Conservation (phyloP, 345 rosid species). For the Brassica napus region DNA sequence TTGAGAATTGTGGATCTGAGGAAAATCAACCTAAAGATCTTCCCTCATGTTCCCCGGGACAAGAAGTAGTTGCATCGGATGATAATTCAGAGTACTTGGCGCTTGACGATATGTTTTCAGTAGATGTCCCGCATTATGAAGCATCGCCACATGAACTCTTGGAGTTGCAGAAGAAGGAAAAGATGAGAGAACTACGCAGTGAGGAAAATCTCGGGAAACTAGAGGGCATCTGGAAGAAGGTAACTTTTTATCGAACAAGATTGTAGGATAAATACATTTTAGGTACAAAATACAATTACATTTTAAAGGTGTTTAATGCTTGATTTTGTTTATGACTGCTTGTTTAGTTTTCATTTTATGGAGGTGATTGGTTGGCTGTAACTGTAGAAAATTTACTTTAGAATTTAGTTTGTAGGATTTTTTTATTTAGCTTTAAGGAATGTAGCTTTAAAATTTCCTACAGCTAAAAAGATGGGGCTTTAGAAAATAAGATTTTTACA, state of each 20-base stretch:
- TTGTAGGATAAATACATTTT: background rate
- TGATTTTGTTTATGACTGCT: background rate
- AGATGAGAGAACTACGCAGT: constrained; percentile 55
- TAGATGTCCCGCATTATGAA: constrained; percentile 50
- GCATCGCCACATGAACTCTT: constrained; percentile 50
- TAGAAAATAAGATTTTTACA: no score
- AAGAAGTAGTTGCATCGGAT: constrained; percentile 41
- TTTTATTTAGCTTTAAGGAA: no score
- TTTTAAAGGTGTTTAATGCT: background rate
- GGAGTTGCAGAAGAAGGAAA: constrained; percentile 68
- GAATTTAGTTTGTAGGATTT: no score
- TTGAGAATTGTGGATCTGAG: constrained; percentile 41
- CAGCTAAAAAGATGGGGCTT: no score
- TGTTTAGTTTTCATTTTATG: constrained; percentile 2
- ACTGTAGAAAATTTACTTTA: no score
- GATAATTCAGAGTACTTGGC: constrained; percentile 55
- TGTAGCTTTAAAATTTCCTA: no score
- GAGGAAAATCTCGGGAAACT: constrained; percentile 70
- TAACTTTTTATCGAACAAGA: constrained; percentile 32
- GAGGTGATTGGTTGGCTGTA: no score
- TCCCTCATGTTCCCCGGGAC: constrained; percentile 32
- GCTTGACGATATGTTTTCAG: constrained; percentile 68
- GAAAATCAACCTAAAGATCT: constrained; percentile 39
- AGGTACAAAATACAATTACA: background rate
- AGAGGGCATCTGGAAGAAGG: constrained; percentile 97